These are phyloP conservation scores for Tolypocladium capitatum DNA, from an alignment of 2,329 filamentous ascomycete genomes.

Conservation along the genomic window DNA sequence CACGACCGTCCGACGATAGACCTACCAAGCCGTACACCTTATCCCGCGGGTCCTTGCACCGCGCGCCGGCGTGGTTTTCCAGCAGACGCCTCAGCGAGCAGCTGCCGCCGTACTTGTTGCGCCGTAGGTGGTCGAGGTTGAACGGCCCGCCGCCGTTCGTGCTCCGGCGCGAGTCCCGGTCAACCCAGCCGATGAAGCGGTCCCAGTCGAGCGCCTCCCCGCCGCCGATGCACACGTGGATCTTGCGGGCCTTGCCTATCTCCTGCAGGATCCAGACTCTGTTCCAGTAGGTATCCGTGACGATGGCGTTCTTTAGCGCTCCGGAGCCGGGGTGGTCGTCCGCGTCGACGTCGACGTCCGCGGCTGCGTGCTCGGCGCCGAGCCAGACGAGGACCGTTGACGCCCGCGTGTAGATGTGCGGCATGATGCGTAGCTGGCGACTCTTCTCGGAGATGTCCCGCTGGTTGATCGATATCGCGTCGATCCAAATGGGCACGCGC, in stretches of 20 bases:
- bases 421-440: conserved; percentile 9
- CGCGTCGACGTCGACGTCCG: not conserved
- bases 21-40: conserved; percentile 14
- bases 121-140: conserved; percentile 2
- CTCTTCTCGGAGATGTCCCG: conserved; percentile 5
- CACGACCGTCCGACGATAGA: conserved; percentile 6
- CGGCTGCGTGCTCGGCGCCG: conserved; percentile 2
- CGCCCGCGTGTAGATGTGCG: conserved; percentile 8
- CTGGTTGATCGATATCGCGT: conserved; percentile 9
- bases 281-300: conserved; percentile 6
- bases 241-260: conserved; percentile 5
- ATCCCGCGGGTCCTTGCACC: conserved; percentile 10
- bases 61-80: conserved; percentile 3
- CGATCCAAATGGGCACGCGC: conserved; percentile 8
- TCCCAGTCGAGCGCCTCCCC: conserved; percentile 2
- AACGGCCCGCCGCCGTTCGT: conserved; percentile 2
- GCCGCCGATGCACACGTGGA: conserved; percentile 4
- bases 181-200: conserved; percentile 3
- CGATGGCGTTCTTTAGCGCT: not conserved
- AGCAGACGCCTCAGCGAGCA: conserved; percentile 5
- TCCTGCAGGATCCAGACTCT: conserved; percentile 9
- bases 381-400: conserved; percentile 8
- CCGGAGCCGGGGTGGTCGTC: not conserved
- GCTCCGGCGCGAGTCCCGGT: not conserved
- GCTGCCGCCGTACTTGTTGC: conserved; percentile 5